Conservation (phyloP, 2,329 filamentous ascomycete species). For the Alternaria sp. region DNA sequence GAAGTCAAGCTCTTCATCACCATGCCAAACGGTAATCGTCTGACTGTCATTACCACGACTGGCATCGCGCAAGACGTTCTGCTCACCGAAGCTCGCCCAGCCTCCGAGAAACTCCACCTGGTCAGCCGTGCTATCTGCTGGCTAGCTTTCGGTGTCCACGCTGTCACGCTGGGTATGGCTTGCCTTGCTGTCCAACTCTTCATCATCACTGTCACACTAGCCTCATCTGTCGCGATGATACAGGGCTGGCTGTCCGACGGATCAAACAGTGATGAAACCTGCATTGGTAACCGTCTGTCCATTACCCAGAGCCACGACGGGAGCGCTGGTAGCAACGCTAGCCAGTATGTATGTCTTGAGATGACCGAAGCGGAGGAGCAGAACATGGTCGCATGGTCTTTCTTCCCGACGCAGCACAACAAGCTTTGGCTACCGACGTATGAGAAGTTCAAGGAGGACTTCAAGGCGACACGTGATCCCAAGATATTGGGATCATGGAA, state of each 20-base stretch:
- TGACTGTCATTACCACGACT: background rate
- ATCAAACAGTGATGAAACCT: background rate
- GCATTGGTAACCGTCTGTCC: background rate
- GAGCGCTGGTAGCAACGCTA: background rate
- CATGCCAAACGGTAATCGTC: background rate
- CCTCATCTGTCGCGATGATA: background rate
- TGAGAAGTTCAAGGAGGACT: background rate
- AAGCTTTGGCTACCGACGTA: background rate
- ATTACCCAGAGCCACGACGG: background rate
- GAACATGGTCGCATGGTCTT: background rate
- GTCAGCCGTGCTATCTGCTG: background rate
- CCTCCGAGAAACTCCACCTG: background rate
- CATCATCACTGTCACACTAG: background rate
- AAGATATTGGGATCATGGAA: background rate
- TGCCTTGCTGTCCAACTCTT: background rate
- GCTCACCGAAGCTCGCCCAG: background rate
- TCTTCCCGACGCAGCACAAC: background rate
- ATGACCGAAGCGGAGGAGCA: background rate
- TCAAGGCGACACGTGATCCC: background rate
- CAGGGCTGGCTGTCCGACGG: background rate
- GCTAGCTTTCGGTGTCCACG: background rate
- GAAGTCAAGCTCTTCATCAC: background rate
- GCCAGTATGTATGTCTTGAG: background rate
- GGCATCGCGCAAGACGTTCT: background rate
- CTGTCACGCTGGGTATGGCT: background rate